A percentile compares a stretch with the other conserved stretches of the same genome.
Conservation (phyloP, 257 asterid genomes). For the Solanum gandarillasii region DNA sequence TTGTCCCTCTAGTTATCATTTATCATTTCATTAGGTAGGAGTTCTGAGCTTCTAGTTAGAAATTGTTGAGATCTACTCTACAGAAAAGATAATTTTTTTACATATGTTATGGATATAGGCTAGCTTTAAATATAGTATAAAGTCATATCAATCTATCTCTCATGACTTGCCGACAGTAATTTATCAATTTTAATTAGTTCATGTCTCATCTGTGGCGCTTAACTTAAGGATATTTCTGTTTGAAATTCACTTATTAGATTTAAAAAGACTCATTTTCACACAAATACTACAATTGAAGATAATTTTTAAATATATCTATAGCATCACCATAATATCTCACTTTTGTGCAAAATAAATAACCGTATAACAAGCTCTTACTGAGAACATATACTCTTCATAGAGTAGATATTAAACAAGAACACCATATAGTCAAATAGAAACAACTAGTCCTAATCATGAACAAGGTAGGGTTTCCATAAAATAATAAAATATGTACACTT, state of each 20-base stretch:
- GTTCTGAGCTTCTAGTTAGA: no score
- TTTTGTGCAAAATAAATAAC: not conserved
- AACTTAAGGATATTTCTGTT: not conserved
- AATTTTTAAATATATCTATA: no score
- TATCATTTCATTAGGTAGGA: no score
- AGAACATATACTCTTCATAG: not conserved
- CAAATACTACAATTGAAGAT: not conserved
- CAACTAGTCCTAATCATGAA: not conserved
- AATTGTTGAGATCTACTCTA: no score
- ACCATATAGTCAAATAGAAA: not conserved
- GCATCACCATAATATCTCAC: not conserved
- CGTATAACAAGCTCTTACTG: not conserved
- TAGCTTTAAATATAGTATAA: not conserved
- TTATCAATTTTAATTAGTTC: not conserved
- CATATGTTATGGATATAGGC: no score
- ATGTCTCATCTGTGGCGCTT: no score
- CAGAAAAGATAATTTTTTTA: no score
- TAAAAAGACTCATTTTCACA: not conserved
- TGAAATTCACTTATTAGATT: not conserved
- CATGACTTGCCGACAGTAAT: no score
- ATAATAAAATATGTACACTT: not conserved
- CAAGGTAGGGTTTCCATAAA: not conserved
- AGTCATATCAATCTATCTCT: no score
- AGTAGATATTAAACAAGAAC: not conserved
- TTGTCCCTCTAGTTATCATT: no score